phyloP scores from a whole-genome alignment of 192 early-diverging fungal genomes.

The Dissophora globulifera region DNA sequence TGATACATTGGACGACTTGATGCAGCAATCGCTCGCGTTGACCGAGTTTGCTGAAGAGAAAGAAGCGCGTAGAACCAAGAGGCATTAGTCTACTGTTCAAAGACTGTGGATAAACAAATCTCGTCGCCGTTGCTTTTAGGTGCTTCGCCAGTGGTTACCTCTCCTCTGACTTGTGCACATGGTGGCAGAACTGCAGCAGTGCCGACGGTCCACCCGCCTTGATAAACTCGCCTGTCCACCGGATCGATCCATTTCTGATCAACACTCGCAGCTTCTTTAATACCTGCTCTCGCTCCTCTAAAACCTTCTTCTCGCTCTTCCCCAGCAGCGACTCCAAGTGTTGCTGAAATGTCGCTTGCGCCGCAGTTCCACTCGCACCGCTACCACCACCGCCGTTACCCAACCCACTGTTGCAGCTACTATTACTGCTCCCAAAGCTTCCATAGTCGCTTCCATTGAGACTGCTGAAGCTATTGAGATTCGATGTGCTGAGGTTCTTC shows the following conservation, averaged over 20 bases:
- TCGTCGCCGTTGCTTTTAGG: too few relatives aligned
- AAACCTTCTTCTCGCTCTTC: slow-evolving; percentile 14
- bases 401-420: too few relatives aligned
- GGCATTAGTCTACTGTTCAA: too few relatives aligned
- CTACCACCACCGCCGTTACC: too few relatives aligned
- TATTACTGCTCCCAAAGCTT: background rate
- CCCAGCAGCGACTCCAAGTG: slow-evolving; percentile 23
- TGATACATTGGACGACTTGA: slow-evolving; percentile 39
- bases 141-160: too few relatives aligned
- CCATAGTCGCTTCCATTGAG: background rate
- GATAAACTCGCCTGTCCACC: slow-evolving; percentile 52
- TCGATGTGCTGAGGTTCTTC: slow-evolving; percentile 27
- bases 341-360: slow-evolving; percentile 27
- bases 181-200: slow-evolving; percentile 25
- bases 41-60: slow-evolving; percentile 29
- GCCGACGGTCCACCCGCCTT: slow-evolving; percentile 37
- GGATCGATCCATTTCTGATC: slow-evolving; percentile 47
- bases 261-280: slow-evolving; percentile 43
- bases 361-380: too few relatives aligned
- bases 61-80: background rate
- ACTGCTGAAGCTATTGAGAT: background rate
- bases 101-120: background rate
- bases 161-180: slow-evolving; percentile 36
- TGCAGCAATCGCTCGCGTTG: slow-evolving; percentile 41
- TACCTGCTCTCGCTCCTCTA: slow-evolving; percentile 44